These are phyloP conservation scores for Coemansia sp. DNA, from an alignment of 192 early-diverging fungal genomes.

Conservation along the genomic window DNA sequence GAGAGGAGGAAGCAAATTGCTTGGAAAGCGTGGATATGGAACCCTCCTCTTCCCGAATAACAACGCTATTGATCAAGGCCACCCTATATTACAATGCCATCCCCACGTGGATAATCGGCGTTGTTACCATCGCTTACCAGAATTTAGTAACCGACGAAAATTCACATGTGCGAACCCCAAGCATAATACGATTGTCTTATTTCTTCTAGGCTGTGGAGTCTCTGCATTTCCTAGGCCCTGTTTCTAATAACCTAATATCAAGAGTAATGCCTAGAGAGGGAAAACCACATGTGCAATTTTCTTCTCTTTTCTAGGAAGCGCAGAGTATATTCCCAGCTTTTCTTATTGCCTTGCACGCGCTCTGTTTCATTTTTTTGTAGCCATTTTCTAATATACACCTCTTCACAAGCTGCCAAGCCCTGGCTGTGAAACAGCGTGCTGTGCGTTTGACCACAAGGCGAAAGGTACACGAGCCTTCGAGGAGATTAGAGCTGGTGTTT, in stretches of 20 bases:
- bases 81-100: neutral
- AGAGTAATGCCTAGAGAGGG: neutral
- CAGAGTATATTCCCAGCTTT: neutral
- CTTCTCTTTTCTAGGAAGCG: neutral
- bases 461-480: neutral
- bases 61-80: no score
- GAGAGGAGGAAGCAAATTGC: neutral
- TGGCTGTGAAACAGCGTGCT: conserved; percentile 2
- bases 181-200: neutral
- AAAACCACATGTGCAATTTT: neutral
- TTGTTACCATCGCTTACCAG: neutral
- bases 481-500: neutral
- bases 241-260: neutral
- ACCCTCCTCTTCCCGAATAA: neutral
- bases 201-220: neutral
- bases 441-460: neutral
- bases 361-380: neutral
- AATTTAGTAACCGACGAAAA: neutral
- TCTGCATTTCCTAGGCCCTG: neutral
- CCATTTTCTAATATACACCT: neutral
- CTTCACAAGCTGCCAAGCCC: neutral
- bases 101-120: neutral
- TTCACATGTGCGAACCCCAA: neutral
- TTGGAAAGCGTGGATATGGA: neutral
- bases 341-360: neutral